These are phyloP conservation scores for Suhomyces sp. DNA, from an alignment of 805 yeast species.

Conservation along the genomic window DNA sequence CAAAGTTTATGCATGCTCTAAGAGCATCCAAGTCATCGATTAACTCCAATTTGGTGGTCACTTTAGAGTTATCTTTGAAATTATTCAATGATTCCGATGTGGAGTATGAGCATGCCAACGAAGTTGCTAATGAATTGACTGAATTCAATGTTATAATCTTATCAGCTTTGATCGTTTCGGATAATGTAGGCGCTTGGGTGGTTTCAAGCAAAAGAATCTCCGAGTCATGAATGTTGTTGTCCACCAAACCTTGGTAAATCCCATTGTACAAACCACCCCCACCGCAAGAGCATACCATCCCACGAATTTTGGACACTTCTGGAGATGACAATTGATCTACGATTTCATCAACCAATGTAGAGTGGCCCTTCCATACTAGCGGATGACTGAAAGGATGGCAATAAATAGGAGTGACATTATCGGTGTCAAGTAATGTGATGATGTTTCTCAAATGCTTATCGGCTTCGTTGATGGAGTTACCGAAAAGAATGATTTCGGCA, in stretches of 20 bases:
- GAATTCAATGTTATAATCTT: constrained; percentile 43
- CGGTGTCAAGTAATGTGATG: constrained; percentile 15
- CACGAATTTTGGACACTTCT: constrained; percentile 31
- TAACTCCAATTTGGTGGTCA: constrained; percentile 20
- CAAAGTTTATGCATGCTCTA: constrained; percentile 48
- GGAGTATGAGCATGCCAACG: constrained; percentile 61
- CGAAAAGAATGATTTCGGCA: constrained; percentile 49
- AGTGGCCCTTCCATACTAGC: constrained; percentile 54
- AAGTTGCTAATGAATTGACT: constrained; percentile 56
- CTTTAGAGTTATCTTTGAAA: constrained; percentile 14
- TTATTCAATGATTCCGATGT: constrained; percentile 48
- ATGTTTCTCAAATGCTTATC: constrained; percentile 39
- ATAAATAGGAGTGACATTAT: constrained; percentile 37
- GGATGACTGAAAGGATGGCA: constrained; percentile 57
- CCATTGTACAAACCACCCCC: constrained; percentile 61
- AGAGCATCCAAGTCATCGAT: constrained; percentile 56
- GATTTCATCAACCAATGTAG: constrained; percentile 46
- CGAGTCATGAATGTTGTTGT: constrained; percentile 26
- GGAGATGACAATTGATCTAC: constrained; percentile 23
- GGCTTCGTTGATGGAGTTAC: constrained; percentile 50
- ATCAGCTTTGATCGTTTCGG: constrained; percentile 47
- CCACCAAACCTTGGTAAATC: constrained; percentile 42
- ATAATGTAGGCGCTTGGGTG: constrained; percentile 58
- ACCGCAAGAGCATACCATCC: constrained; percentile 53
- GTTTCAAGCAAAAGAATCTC: constrained; percentile 53